Conservation (phyloP, 1,284 basidiomycete genomes). For the Thecaphora thlaspeos region DNA sequence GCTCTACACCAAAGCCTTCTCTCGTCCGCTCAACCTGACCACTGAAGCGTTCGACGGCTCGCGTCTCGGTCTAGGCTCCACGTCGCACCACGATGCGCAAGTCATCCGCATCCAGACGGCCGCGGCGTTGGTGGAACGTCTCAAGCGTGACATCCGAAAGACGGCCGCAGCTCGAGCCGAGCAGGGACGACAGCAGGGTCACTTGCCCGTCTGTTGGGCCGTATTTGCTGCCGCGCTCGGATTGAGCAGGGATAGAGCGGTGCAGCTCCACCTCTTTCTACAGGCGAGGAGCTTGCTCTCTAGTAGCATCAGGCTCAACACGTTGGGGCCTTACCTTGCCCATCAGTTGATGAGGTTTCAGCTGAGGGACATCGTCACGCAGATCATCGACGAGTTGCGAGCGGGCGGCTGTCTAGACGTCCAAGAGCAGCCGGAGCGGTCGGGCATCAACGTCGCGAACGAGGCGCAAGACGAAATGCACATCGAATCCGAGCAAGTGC, state of each 20-base stretch:
- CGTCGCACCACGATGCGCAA: background rate
- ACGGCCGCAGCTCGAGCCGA: slow-evolving; percentile 10
- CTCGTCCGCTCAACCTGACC: slow-evolving; percentile 18
- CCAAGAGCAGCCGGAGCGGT: background rate
- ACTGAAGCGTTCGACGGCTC: slow-evolving; percentile 10
- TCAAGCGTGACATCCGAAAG: slow-evolving; percentile 29
- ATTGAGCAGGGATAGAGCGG: slow-evolving; percentile 68
- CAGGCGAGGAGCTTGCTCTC: slow-evolving; percentile 86
- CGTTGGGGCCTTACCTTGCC: slow-evolving; percentile 86
- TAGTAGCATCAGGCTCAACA: slow-evolving; percentile 85
- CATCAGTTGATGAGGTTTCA: slow-evolving; percentile 81
- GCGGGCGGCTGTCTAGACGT: slow-evolving; percentile 4
- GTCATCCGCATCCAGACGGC: slow-evolving; percentile 3
- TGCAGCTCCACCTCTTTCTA: slow-evolving; percentile 83
- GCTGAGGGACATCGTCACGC: slow-evolving; percentile 57
- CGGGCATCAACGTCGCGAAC: too few relatives aligned
- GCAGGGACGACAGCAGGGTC: slow-evolving; percentile 63
- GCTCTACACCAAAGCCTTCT: slow-evolving; percentile 65
- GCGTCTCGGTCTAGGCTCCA: background rate
- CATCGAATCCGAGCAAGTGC: too few relatives aligned
- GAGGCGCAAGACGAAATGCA: too few relatives aligned
- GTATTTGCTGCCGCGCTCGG: slow-evolving; percentile 75
- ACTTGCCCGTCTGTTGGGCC: slow-evolving; percentile 87
- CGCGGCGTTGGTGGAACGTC: slow-evolving; percentile 9
- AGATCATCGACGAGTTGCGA: slow-evolving; percentile 8